Evolutionary conservation across 495 filamentous ascomycete genomes (phyloP), one percentile per base, ranked within the genome.

Genomic region (Neurospora sp.): DNA sequence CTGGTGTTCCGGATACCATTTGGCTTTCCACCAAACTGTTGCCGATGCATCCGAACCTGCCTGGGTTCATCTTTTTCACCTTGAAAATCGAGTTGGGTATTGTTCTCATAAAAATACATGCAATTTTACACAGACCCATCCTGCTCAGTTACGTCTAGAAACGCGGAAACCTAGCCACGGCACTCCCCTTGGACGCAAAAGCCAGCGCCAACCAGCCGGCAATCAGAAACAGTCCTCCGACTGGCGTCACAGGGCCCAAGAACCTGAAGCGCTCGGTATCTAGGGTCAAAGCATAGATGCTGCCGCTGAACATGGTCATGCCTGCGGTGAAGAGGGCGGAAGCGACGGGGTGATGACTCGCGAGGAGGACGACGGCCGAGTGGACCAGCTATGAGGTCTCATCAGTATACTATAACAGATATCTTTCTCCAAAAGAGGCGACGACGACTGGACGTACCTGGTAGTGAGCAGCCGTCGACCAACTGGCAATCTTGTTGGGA

Each of bases 261-360:
- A 83, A 83, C 69, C 84, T 83, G 77, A 87, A 89, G 69, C 82
- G 79, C 73, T 84, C 84, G 53, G 88, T 84, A 76, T 88, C 85
- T 1, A 90, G 82, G 5, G 86, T 82, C 17, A 91, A 82, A 20
- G 86, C 80, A 77, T 91, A 91, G 70, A 91, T 82, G 77, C 83
- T 85, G 8, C 89, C 89, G 72, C 83, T 86, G 80, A 91, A 91
- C 82, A 89, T 82, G 71, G 77, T 84, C 80, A 83, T 89, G 82
- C 81, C 84, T 31, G 83, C 79, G 5, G 85, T 80, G 72, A 85
- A 82, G 53, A 83, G 75, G n/a, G 72, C 68, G 44, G 78, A 76
- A 17, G 84, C 79, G 65, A 82, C 71, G 38, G 82, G 79, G 73
- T 85, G 80, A 69, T 78, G 75, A 53, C 78, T 76, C 31, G 81